A percentile compares a stretch with the other conserved stretches of the same genome.
phyloP scores from a whole-genome alignment of 2,329 filamentous ascomycete species.

The Talaromyces rugulosus region DNA sequence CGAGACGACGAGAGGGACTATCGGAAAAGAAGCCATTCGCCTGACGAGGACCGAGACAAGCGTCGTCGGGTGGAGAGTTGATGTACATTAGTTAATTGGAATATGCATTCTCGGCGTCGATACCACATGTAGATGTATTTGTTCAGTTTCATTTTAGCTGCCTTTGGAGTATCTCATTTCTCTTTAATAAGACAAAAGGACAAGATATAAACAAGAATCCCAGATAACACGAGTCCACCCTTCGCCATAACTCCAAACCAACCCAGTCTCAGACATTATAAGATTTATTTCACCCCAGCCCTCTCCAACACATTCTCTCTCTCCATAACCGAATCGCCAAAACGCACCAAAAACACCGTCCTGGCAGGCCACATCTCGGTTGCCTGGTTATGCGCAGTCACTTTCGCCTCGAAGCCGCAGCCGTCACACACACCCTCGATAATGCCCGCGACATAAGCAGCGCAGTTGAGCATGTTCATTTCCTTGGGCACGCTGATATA shows the following conservation, averaged over 20 bases:
- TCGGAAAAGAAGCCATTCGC: constrained; percentile 43
- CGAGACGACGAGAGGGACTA: constrained; percentile 36
- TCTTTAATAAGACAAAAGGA: background rate
- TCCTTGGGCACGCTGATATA: constrained; percentile 92
- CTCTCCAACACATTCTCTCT: constrained; percentile 77
- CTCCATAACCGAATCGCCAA: constrained; percentile 85
- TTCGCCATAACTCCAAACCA: background rate
- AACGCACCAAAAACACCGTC: constrained; percentile 93
- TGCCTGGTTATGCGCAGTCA: constrained; percentile 76
- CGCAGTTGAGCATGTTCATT: constrained; percentile 95
- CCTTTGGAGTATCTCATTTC: too few relatives aligned
- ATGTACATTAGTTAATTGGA: background rate
- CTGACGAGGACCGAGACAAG: constrained; percentile 40
- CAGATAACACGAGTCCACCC: background rate
- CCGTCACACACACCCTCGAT: constrained; percentile 95
- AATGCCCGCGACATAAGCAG: constrained; percentile 89
- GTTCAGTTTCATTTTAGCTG: background rate
- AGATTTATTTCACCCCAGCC: constrained; percentile 45
- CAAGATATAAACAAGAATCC: background rate
- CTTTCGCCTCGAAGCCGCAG: constrained; percentile 80
- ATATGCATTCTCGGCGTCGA: too few relatives aligned
- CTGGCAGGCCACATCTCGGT: constrained; percentile 90
- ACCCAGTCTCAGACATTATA: background rate
- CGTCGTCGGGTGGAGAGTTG: constrained; percentile 31
- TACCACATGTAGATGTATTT: constrained; percentile 1